Evolutionary conservation across 2,329 filamentous ascomycete species (phyloP).

Genomic region (Tolypocladium guangdongense): DNA sequence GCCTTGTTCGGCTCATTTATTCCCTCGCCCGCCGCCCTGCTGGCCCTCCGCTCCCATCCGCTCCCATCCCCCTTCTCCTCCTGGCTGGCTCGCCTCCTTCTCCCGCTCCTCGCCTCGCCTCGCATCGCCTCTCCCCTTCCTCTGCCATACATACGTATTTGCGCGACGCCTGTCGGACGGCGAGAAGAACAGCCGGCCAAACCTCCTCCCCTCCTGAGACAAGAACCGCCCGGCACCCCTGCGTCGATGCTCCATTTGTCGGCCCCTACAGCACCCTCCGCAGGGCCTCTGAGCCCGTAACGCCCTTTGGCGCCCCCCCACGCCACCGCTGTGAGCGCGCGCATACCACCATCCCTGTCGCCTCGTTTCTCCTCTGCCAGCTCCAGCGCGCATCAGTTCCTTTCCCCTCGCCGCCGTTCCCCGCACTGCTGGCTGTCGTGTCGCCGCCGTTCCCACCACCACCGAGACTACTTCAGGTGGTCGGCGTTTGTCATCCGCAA

Average conservation of each 20-base stretch:
- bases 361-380: slow-evolving; percentile 10
- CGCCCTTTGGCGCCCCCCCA: not conserved
- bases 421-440: not conserved
- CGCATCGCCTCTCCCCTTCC: not conserved
- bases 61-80: not conserved
- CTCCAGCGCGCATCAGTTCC: not conserved
- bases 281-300: not conserved
- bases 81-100: not conserved
- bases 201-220: too few species aligned
- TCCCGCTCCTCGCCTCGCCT: not conserved
- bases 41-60: not conserved
- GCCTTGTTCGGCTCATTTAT: slow-evolving; percentile 1
- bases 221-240: not conserved
- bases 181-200: not conserved
- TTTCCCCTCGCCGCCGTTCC: not conserved
- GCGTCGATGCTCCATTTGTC: not conserved
- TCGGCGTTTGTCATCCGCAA: not conserved
- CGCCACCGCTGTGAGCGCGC: not conserved
- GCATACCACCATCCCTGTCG: slow-evolving; percentile 4
- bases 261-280: too few species aligned
- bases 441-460: not conserved
- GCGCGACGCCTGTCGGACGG: not conserved
- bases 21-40: not conserved
- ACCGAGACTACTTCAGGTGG: not conserved
- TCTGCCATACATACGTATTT: not conserved